These are phyloP conservation scores for Phytophthora citricola DNA, from an alignment of 352 stramenopile genomes.

Conservation along the genomic window DNA sequence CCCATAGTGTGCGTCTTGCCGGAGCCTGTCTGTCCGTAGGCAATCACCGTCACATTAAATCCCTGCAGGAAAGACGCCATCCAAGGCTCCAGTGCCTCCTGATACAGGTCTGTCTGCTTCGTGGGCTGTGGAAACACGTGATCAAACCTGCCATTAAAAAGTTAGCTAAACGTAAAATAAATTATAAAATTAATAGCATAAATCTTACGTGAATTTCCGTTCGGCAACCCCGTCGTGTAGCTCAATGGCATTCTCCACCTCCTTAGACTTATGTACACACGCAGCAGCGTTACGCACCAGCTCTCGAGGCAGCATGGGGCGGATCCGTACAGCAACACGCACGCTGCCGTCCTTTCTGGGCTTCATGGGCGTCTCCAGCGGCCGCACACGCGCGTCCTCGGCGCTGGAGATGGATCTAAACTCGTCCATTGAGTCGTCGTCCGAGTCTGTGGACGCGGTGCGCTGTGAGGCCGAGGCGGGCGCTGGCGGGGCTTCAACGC, in stretches of 20 bases:
- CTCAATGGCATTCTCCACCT: conserved; percentile 40
- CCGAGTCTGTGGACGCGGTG: conserved; percentile 16
- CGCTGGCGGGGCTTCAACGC: conserved; percentile 15
- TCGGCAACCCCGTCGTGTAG: conserved; percentile 37
- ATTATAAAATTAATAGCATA: conserved; percentile 3
- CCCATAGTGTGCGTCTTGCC: conserved; percentile 90
- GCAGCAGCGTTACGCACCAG: conserved; percentile 54
- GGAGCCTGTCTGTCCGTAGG: conserved; percentile 86
- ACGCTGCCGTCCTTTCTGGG: conserved; percentile 71
- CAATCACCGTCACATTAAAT: conserved; percentile 91
- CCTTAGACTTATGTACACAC: conserved; percentile 50
- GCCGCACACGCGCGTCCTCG: conserved; percentile 22
- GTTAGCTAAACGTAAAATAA: conserved; percentile 10
- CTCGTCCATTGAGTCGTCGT: conserved; percentile 34
- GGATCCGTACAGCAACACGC: conserved; percentile 79
- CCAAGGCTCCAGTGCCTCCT: conserved; percentile 75
- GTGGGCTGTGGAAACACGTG: conserved; percentile 74
- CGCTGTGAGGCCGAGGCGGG: neutral
- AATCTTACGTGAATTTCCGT: conserved; percentile 71
- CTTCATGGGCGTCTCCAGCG: conserved; percentile 16
- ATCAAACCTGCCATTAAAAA: conserved; percentile 61
- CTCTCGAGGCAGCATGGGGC: conserved; percentile 81
- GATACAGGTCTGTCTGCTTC: conserved; percentile 74
- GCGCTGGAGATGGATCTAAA: conserved; percentile 14
- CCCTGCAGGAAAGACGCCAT: conserved; percentile 87